Evolutionary conservation across 2,329 filamentous ascomycete genomes (phyloP).

Genomic region (Botrytis fabae): DNA sequence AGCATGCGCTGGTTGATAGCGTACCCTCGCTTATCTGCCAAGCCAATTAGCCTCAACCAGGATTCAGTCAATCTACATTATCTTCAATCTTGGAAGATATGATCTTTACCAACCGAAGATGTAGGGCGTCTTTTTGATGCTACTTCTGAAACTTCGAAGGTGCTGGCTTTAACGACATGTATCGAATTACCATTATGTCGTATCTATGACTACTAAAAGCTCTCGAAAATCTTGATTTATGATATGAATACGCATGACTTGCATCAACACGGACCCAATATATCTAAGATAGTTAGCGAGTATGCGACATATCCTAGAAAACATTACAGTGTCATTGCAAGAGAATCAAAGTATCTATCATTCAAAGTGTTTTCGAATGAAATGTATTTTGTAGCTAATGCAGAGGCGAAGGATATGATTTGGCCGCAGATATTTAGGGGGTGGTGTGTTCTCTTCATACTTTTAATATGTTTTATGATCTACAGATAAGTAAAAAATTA

Average conservation of each 20-base stretch:
- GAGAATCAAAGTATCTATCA: background rate
- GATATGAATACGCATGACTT: background rate
- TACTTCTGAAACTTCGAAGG: background rate
- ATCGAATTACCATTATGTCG: background rate
- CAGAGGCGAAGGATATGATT: too few relatives aligned
- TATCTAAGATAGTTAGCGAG: background rate
- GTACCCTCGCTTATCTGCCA: background rate
- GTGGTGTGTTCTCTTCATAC: too few relatives aligned
- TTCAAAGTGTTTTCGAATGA: background rate
- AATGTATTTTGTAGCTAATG: background rate
- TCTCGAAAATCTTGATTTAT: background rate
- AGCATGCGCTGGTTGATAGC: background rate
- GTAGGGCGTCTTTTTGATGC: accelerated
- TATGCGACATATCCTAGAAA: too few relatives aligned
- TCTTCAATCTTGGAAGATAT: too few relatives aligned
- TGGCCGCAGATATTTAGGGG: background rate
- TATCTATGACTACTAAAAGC: background rate
- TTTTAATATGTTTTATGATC: too few relatives aligned
- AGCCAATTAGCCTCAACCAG: background rate
- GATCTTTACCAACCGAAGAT: accelerated
- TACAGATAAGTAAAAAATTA: background rate
- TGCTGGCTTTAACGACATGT: background rate
- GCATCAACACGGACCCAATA: background rate
- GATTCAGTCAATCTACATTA: background rate
- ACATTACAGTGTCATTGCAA: too few relatives aligned